Evolutionary conservation across 2,329 filamentous ascomycete genomes (phyloP), one percentile per base, ranked within the genome.

Genomic region (Hyphodiscus sp.): DNA sequence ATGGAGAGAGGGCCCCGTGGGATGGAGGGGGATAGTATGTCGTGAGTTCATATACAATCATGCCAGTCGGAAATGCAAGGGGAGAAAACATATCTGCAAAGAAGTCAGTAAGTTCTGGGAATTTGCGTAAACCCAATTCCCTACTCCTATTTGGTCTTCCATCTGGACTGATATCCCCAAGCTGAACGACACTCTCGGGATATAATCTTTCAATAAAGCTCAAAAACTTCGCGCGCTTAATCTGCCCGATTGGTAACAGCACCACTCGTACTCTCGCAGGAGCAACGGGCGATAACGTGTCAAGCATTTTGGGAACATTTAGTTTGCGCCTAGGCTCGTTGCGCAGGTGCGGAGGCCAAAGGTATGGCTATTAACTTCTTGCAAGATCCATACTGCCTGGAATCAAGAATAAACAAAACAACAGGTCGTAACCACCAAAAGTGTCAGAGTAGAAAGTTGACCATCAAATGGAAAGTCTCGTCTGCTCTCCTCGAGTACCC

Each of bases 191-290:
- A 79, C 87, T 84, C 70, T 95, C 87, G 60, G 80, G 75, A 67
- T 87, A 85, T 57, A 99, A 76, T 64, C 89, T 82, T 58, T 86
- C 80, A 60, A 92, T 80, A 69, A 96, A 95, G 60, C 79, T 77
- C 63, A 84, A 73, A 71, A 96, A 97, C 55, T 88, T 82, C 50
- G 87, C 85, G 57, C 85, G 82, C 69, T 85, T 91, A 69, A 97
- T 94, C 67, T 82, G 86, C 50, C 92, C 92, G 61, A 95, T 78
- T 51, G 94, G 94, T 57, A 97, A 76, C 55, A 96, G 81, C 63
- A 96, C 81, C 58, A 87, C 89, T 75, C 89, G 88, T 68, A 97
- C 83, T 79, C 89, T 87, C 74, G 91, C 92, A 69, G 91, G 91
- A 72, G 91, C 88, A 75, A 91, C 84, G 72, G 92, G 91, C 70